Percentiles rank a stretch among this genome's conserved stretches.
Evolutionary conservation across 2,329 filamentous ascomycete genomes (phyloP).

Genomic region (Nemania bipapillata): DNA sequence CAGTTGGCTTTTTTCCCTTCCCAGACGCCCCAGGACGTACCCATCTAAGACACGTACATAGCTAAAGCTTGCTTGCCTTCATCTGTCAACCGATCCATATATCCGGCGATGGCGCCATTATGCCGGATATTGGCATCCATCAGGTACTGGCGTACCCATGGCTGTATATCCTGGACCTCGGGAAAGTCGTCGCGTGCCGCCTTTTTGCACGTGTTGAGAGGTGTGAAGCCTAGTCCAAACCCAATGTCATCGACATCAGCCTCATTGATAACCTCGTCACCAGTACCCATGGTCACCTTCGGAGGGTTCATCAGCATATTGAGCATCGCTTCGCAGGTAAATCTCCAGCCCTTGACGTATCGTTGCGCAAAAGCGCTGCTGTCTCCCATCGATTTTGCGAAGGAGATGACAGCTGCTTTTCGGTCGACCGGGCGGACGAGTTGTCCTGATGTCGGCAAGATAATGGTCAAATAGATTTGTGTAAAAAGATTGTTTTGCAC

Average conservation of each 20-base stretch:
- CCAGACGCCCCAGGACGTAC: background rate
- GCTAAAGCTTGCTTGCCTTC: conserved; percentile 67
- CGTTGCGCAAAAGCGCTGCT: conserved; percentile 83
- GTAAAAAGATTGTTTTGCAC: conserved; percentile 84
- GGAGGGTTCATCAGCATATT: conserved; percentile 91
- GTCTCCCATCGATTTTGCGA: conserved; percentile 90
- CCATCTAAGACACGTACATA: conserved; percentile 58
- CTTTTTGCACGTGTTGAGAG: conserved; percentile 88
- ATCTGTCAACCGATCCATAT: conserved; percentile 75
- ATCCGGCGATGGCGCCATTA: conserved; percentile 74
- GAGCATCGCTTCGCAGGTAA: conserved; percentile 88
- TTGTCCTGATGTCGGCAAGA: conserved; percentile 89
- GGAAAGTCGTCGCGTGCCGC: conserved; percentile 82
- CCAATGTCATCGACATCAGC: conserved; percentile 93
- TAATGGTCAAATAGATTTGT: conserved; percentile 84
- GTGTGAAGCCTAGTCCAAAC: conserved; percentile 94
- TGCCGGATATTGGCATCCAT: conserved; percentile 80
- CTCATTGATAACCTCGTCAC: conserved; percentile 82
- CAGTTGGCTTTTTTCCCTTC: background rate
- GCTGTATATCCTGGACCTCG: conserved; percentile 80
- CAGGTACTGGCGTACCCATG: conserved; percentile 85
- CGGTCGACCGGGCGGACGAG: conserved; percentile 87
- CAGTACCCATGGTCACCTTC: conserved; percentile 68
- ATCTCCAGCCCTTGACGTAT: conserved; percentile 89
- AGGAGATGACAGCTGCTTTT: conserved; percentile 90